Evolutionary conservation across 371 early-diverging fungal species (phyloP), one percentile per base, ranked within the genome.

Genomic region (Phascolomyces articulosus): DNA sequence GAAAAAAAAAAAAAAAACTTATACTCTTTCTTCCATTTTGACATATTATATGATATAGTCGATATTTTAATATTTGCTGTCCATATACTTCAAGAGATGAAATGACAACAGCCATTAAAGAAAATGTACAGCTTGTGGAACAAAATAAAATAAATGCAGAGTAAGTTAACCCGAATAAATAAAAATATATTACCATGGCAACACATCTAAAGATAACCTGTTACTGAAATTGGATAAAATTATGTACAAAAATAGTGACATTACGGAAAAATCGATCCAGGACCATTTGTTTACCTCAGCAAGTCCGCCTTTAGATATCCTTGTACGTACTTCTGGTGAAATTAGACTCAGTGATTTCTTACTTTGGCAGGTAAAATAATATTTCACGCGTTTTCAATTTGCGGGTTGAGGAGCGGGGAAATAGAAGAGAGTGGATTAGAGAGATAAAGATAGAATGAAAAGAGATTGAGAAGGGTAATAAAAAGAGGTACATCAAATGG

Each of bases 51-150:
- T n/a, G n/a, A n/a, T n/a, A n/a, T 86, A 68, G 93, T 87, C 60
- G 83, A 20, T 85, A 90, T 26, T 84, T 99, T 26, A 99, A 98
- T 70, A 86, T 99, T 27, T 98, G 98, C 68, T 93, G 95, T 66
- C 93, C 99, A 4, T 99, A 99, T 71, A 94, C 96, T 2, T 90
- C 98, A n/a, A 87, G 95, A 16, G 93, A 98, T 67, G 99, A 99
- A 76, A 91, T 98, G 60, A 69, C 89, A 2, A 85, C 82, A 23
- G 84, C 91, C 2, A 80, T 92, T 21, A 73, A 80, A 26, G 64
- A 74, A 1, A 69, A 85, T 6, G 76, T 83, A 16, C 71, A 84
- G 40, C 76, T 80, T 13, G 85, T 91, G 3, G 79, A 87, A 58
- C 69, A 83, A 40, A 88, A 83, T 0, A 64, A 75, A 34, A 64